These are phyloP conservation scores for Albophoma yamanashiensis DNA, from an alignment of 2,329 filamentous ascomycete species.

Conservation along the genomic window DNA sequence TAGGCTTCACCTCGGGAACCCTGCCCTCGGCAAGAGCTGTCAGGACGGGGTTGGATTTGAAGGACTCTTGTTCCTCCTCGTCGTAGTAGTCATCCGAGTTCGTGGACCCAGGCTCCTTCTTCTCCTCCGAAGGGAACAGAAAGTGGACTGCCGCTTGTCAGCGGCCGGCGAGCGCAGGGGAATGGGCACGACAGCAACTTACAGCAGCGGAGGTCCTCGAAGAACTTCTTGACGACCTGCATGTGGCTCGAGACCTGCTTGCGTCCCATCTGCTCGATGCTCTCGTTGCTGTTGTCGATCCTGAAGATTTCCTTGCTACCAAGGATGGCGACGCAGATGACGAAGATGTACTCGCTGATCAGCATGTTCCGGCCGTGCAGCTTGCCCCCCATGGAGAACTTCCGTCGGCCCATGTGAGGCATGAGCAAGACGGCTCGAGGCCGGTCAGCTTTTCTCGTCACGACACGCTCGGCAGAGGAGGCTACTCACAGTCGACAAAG, in stretches of 20 bases:
- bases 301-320: slow-evolving; percentile 31
- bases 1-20: slow-evolving; percentile 47
- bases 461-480: neutral
- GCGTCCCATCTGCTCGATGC: slow-evolving; percentile 36
- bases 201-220: slow-evolving; percentile 53
- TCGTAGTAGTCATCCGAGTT: slow-evolving; percentile 45
- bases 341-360: slow-evolving; percentile 55
- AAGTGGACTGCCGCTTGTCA: slow-evolving; percentile 37
- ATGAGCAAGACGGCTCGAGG: slow-evolving; percentile 49
- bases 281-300: slow-evolving; percentile 31
- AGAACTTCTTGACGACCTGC: slow-evolving; percentile 59
- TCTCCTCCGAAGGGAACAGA: slow-evolving; percentile 45
- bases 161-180: neutral
- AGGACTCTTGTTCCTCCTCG: slow-evolving; percentile 36
- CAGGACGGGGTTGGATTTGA: slow-evolving; percentile 56
- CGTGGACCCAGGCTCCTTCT: slow-evolving; percentile 48
- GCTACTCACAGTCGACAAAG: slow-evolving; percentile 52
- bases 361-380: slow-evolving; percentile 60
- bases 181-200: slow-evolving; percentile 21
- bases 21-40: slow-evolving; percentile 47
- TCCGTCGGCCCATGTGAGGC: slow-evolving; percentile 55
- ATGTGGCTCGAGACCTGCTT: slow-evolving; percentile 64
- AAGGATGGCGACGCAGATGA: slow-evolving; percentile 25
- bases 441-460: slow-evolving; percentile 8
- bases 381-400: slow-evolving; percentile 53